Evolutionary conservation across 176 grass and related monocot species (phyloP).

Genomic region (Oryza nivara): DNA sequence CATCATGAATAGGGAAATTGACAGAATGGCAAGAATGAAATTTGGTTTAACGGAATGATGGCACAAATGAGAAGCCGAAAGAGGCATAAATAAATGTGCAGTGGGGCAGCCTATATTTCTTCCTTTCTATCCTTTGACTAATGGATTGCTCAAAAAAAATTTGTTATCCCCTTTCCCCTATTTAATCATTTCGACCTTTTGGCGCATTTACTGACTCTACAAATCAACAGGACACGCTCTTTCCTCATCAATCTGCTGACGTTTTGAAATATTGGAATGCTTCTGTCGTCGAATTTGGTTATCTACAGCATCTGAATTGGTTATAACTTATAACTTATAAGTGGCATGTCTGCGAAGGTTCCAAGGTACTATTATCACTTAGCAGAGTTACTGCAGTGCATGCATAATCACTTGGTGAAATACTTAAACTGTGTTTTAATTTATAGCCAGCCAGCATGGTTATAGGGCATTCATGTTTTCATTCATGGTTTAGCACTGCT

Average conservation of each 20-base stretch:
- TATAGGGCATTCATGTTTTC: not conserved
- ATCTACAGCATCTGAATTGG: constrained; percentile 10
- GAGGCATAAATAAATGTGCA: not conserved
- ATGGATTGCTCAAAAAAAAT: not conserved
- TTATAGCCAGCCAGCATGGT: not conserved
- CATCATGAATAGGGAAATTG: not conserved
- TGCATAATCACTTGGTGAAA: not conserved
- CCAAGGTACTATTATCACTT: constrained; percentile 39
- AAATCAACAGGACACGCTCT: not conserved
- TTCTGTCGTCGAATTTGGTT: constrained; percentile 1
- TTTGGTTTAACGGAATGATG: not conserved
- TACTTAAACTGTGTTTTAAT: not conserved
- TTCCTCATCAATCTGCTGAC: not conserved
- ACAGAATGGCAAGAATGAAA: not conserved
- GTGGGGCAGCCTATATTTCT: not conserved
- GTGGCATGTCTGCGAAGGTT: constrained; percentile 47
- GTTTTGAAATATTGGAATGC: not conserved
- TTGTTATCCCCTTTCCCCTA: not conserved
- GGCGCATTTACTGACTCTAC: constrained; percentile 1
- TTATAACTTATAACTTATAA: no score
- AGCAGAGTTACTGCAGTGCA: not conserved
- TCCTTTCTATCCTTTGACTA: not conserved
- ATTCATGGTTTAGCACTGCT: not conserved
- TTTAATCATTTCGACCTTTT: not conserved
- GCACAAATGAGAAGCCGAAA: not conserved